Evolutionary conservation across 2,329 filamentous ascomycete species (phyloP).

Genomic region (Microdochium trichocladiopsis): DNA sequence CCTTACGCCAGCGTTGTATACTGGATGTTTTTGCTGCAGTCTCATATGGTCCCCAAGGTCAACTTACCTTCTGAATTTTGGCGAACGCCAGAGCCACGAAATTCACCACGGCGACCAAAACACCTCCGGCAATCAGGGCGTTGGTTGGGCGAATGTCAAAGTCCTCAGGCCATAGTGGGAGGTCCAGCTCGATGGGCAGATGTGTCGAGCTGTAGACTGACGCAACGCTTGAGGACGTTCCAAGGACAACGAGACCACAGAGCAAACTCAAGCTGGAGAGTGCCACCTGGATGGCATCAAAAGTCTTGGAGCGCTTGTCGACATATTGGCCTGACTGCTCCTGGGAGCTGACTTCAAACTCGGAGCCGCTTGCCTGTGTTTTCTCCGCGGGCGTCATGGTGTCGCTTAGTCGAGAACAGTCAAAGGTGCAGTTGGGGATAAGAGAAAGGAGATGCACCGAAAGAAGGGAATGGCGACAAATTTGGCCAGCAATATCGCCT

Average conservation of each 20-base stretch:
- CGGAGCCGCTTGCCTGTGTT: slow-evolving; percentile 32
- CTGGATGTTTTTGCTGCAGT: too few relatives aligned
- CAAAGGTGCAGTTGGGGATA: slow-evolving; percentile 2
- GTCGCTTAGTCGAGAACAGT: background rate
- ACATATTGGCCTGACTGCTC: slow-evolving; percentile 31
- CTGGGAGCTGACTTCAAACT: slow-evolving; percentile 40
- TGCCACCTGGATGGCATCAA: slow-evolving; percentile 35
- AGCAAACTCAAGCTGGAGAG: slow-evolving; percentile 43
- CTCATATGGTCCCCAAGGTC: too few relatives aligned
- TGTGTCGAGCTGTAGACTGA: slow-evolving; percentile 48
- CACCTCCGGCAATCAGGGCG: slow-evolving; percentile 44
- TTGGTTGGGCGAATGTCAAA: slow-evolving; percentile 51
- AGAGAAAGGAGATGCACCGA: slow-evolving; percentile 10
- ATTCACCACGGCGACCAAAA: slow-evolving; percentile 41
- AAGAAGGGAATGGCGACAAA: slow-evolving; percentile 1
- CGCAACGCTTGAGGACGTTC: slow-evolving; percentile 46
- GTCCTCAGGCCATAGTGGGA: slow-evolving; percentile 50
- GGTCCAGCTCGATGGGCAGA: slow-evolving; percentile 34
- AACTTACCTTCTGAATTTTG: slow-evolving; percentile 44
- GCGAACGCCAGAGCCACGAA: slow-evolving; percentile 37
- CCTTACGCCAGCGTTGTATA: too few relatives aligned
- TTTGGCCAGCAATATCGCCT: too few relatives aligned
- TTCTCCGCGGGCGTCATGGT: slow-evolving; percentile 28
- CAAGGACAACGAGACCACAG: slow-evolving; percentile 44
- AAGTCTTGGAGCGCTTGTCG: slow-evolving; percentile 25